These are phyloP conservation scores for Aspergillus proliferans DNA, from an alignment of 2,329 filamentous ascomycete genomes.

Conservation along the genomic window DNA sequence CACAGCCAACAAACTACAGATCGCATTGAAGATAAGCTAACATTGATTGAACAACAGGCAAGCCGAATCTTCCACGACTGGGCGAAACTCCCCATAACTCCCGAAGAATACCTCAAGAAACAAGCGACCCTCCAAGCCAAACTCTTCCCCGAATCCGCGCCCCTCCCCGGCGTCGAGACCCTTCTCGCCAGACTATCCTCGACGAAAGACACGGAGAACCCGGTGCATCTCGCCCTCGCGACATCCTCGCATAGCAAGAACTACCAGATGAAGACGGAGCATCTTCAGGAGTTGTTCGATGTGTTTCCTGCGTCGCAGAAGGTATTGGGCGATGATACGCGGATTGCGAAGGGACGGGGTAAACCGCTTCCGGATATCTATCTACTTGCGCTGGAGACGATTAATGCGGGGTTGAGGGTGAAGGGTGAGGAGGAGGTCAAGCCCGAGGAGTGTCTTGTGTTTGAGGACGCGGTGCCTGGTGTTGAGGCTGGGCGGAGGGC, in stretches of 20 bases:
- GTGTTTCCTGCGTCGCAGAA: slow-evolving; percentile 63
- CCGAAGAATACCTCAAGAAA: slow-evolving; percentile 59
- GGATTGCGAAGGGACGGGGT: slow-evolving; percentile 72
- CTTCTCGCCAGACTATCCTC: slow-evolving; percentile 50
- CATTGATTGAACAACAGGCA: slow-evolving; percentile 35
- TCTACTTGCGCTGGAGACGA: slow-evolving; percentile 71
- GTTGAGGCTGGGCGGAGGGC: slow-evolving; percentile 86
- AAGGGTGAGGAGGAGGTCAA: slow-evolving; percentile 56
- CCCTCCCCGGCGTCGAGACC: slow-evolving; percentile 69
- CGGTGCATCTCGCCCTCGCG: slow-evolving; percentile 75
- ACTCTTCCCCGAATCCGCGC: slow-evolving; percentile 67
- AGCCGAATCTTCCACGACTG: slow-evolving; percentile 65
- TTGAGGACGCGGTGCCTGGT: slow-evolving; percentile 90
- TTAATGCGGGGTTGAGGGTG: slow-evolving; percentile 65
- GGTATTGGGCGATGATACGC: slow-evolving; percentile 76
- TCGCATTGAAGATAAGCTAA: slow-evolving; percentile 1
- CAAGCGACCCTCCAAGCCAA: slow-evolving; percentile 60
- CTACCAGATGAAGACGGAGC: slow-evolving; percentile 67
- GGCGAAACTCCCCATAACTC: slow-evolving; percentile 74
- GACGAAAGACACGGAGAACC: slow-evolving; percentile 32
- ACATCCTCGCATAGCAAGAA: slow-evolving; percentile 69
- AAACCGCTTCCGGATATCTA: slow-evolving; percentile 97
- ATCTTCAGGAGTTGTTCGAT: slow-evolving; percentile 47
- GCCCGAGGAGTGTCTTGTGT: slow-evolving; percentile 87
- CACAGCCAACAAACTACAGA: not conserved